Evolutionary conservation across 148 eudicot species (phyloP), one percentile per base, ranked within the genome.

Genomic region (Amaranthus cruentus): DNA sequence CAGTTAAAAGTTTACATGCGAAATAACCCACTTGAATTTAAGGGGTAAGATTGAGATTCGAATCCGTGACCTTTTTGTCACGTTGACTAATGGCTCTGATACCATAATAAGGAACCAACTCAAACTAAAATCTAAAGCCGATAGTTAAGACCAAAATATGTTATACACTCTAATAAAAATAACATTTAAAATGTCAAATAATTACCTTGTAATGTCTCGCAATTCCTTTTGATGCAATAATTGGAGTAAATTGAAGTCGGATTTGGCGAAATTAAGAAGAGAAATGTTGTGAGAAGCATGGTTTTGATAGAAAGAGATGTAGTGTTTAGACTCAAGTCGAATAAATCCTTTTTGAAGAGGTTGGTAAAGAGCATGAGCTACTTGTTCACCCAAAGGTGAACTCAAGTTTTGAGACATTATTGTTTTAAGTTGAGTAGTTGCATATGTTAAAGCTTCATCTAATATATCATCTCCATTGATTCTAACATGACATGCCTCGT

Each of bases 171-270:
- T 28, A 28, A 28, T 18, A 18, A 28, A 28, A 28, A 28, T 28
- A 28, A 28, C 38, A 2, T 28, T 2, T 0, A 28, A 28, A 28
- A 47, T 8, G 12, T 65, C 50, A 10, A 13, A 63, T 13, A 9
- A 51, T 47, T 78, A 86, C 87, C 75, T 65, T 10, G 75, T 50
- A 7, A 83, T 15, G 4, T 80, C 80, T 48, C 70, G 56, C 5
- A 86, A 21, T 68, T 86, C 88, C 66, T 74, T 66, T 57, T 75
- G 80, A 65, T 88, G 86, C 68, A 80, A 47, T 7, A 47, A 57
- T 53, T 87, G 91, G 5, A 84, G 47, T 11, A 75, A 47, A 62
- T 85, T 82, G 69, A 88, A 88, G 71, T 84, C 89, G 6, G 83
- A 63, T 68, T 86, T 86, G 0, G 88, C 86, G 4, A 88, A 73